Evolutionary conservation across 2,329 filamentous ascomycete genomes (phyloP), one percentile per base, ranked within the genome.

Genomic region (Thermoascus crustaceus): DNA sequence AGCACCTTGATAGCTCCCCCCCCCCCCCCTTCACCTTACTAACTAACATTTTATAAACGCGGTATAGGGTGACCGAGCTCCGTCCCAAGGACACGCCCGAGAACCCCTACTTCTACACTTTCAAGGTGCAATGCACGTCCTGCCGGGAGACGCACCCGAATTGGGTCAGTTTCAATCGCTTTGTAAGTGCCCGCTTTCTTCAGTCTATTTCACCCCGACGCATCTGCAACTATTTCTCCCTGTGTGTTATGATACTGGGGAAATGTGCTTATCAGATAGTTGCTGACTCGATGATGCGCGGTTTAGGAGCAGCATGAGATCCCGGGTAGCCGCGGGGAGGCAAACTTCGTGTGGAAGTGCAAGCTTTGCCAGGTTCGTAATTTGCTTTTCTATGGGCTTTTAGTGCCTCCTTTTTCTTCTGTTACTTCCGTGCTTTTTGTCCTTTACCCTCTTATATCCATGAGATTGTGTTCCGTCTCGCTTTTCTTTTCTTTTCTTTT

Each of bases 341-440:
- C 91, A 42, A 96, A 96, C 63, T 98, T 98, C 63, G 91, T 98
- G n/a, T 98, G 91, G 89, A 88, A 80, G 61, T 98, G 91, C 74
- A 94, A 93, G 65, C 89, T 91, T 58, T 98, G 91, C 79, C 93
- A 91, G 76, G 87, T 91, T 48, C 19, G 65, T 58, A n/a, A n/a
- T n/a, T n/a, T n/a, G n/a, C n/a, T n/a, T n/a, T n/a, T n/a, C n/a
- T n/a, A n/a, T n/a, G n/a, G n/a, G n/a, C 24, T 17, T 37, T 35
- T 13, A 11, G 9, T 17, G 16, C n/a, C 6, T 19, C 6, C 4
- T 14, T 35, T 30, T 31, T 14, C 7, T 22, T 19, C 33, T 32
- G 5, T 21, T 27, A 7, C 13, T 30, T 4, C 23, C 1, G 22
- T 29, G 11, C 22, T 22, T 7, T 22, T 1, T 24, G n/a, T n/a